Evolutionary conservation across 371 early-diverging fungal species (phyloP).

Genomic region (Fennellomyces sp.): DNA sequence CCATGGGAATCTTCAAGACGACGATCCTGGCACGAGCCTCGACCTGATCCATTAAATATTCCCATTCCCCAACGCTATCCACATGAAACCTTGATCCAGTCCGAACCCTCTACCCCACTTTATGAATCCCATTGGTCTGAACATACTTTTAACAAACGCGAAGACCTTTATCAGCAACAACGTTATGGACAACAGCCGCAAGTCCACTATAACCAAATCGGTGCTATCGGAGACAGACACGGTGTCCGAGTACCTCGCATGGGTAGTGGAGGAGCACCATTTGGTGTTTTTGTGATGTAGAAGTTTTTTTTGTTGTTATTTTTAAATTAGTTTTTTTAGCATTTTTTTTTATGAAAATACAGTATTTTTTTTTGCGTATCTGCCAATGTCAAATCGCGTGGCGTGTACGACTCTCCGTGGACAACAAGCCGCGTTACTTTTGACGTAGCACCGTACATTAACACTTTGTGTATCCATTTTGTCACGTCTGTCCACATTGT

Average conservation of each 20-base stretch:
- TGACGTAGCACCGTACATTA: not conserved
- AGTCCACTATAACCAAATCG: conserved; percentile 1
- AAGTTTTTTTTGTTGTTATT: not conserved
- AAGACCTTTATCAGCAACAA: not conserved
- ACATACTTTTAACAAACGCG: not conserved
- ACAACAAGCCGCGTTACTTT: not conserved
- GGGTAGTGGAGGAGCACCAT: not conserved
- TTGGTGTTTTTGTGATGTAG: conserved; percentile 17
- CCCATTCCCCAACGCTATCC: not conserved
- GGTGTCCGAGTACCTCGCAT: conserved; percentile 1
- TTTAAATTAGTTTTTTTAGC: not conserved
- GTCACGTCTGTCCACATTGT: not conserved
- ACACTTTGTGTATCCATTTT: not conserved
- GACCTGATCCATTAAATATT: conserved; percentile 1
- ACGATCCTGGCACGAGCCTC: conserved; percentile 3
- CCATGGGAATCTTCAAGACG: conserved; percentile 32
- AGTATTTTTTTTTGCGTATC: not conserved
- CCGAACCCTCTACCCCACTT: conserved; percentile 11
- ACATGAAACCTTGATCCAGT: not conserved
- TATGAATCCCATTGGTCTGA: not conserved
- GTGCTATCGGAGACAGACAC: not conserved
- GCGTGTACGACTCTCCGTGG: conserved; percentile 1
- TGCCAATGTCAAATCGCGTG: conserved; percentile 5
- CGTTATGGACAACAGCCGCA: conserved; percentile 1
- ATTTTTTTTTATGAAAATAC: not conserved